Evolutionary conservation across 139 green algal species (phyloP), one percentile per base, ranked within the genome.

Genomic region (Chlorella sorokiniana): DNA sequence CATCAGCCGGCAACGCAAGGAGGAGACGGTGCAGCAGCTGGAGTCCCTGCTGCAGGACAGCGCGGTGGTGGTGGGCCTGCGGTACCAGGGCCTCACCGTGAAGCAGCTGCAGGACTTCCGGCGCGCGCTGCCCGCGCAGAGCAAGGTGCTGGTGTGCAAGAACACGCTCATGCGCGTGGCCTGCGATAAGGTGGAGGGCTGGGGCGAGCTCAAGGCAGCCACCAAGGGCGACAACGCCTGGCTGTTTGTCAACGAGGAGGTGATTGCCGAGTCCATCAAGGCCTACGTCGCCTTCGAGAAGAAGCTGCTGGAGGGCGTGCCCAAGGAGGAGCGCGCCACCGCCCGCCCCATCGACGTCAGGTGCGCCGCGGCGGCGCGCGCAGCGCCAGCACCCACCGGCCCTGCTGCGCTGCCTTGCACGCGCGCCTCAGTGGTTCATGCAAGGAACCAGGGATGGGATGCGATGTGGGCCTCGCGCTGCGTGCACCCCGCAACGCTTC

Each of bases 181-280:
- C 11, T 70, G 88, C n/a, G 82, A 93, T 16, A 42, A 93, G n/a
- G 85, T 90, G 14, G 86, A 91, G 51, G 87, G 90, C 62, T 96
- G 93, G 93, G 38, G 54, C 27, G 69, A 78, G 16, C 83, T 88
- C 18, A 88, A 81, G 48, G 37, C 84, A 25, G 74, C 75, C 29
- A 69, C 82, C 64, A 88, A 88, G 61, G 90, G 91, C 29, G 91
- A 96, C 81, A 98, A 98, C 83, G 92, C 91, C 0, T 98, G 93
- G 92, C 85, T 98, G 38, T 98, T 98, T 87, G 81, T 94, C n/a
- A 59, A 85, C 11, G 95, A 98, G 80, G 94, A 97, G 45, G 69
- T 81, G 78, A 93, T 98, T 51, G 61, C 89, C 3, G 83, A 86
- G n/a, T 65, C 73, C 25, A 82, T 96, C 23, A 97, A 97, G 84